Percentiles rank a stretch among this genome's conserved stretches.
These are phyloP conservation scores for Dothidotthia symphoricarpi DNA, from an alignment of 2,329 filamentous ascomycete species.

Conservation along the genomic window DNA sequence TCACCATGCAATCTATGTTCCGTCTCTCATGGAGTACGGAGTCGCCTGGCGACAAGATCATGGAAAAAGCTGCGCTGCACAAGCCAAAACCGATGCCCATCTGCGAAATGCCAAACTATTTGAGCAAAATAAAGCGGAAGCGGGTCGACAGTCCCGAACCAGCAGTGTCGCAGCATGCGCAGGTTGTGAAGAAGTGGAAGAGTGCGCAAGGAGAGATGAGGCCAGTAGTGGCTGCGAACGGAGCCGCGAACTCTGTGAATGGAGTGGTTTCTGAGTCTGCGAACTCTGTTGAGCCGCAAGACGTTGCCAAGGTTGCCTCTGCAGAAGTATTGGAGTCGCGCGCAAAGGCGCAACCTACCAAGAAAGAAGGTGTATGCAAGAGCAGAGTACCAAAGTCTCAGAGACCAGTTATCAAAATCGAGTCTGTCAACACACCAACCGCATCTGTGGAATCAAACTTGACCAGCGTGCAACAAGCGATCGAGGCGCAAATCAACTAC, in stretches of 20 bases:
- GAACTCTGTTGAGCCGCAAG: constrained; percentile 15
- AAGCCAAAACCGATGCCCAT: constrained; percentile 46
- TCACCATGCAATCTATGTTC: constrained; percentile 53
- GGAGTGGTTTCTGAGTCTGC: constrained; percentile 17
- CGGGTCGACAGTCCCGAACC: constrained; percentile 51
- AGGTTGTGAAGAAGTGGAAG: constrained; percentile 44
- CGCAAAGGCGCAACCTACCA: constrained; percentile 29
- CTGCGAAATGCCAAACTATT: constrained; percentile 46
- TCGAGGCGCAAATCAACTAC: constrained; percentile 84
- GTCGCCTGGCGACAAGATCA: constrained; percentile 44
- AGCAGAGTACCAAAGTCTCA: constrained; percentile 26
- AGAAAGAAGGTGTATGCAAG: constrained; percentile 34
- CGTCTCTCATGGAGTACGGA: constrained; percentile 51
- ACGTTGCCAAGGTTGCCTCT: constrained; percentile 18
- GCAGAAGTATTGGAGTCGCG: constrained; percentile 25
- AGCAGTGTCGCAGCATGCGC: constrained; percentile 29
- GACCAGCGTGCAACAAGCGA: constrained; percentile 64
- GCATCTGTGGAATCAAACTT: constrained; percentile 29
- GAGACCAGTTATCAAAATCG: constrained; percentile 22
- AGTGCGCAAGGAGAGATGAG: constrained; percentile 35
- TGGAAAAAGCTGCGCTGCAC: constrained; percentile 44
- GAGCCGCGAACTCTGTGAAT: constrained; percentile 14
- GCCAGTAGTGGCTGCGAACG: constrained; percentile 16
- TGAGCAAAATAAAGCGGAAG: constrained; percentile 60
- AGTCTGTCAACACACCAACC: constrained; percentile 21